Base-by-base conservation (phyloP, 2,329 filamentous ascomycete species). In the Diaporthe citri region DNA sequence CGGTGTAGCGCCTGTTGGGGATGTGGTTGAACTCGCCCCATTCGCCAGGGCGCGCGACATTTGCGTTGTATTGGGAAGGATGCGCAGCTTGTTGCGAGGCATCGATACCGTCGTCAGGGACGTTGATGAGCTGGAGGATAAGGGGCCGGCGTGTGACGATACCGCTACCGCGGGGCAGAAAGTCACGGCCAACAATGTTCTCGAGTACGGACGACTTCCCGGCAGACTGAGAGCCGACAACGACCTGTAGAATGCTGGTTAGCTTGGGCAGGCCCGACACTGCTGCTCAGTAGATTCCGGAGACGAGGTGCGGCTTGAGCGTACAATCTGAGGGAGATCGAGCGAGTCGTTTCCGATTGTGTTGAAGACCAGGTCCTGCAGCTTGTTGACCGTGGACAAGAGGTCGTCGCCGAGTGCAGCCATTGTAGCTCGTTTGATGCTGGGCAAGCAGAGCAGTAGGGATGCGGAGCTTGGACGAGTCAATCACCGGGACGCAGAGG, bases 11-110 rank as follows among this genome's bases (percentile, higher is more conserved):
- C 86, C 98, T 95, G 80, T 96, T 97, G 28, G 97, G 96, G 78
- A 99, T 94, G 85, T 99, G 97, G 78, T 99, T 89, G 86, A 99
- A 99, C 88, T 99, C 97, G 88, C 96, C 97, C 95, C 97, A 99
- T 85, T 99, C 97, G 82, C 88, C 90, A 79, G 89, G 90, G 74
- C 89, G 86, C 76, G 90, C 89, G 79, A 95, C 92, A 77, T 91
- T 94, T 57, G 94, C 92, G 34, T 76, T 75, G 51, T 74, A 76
- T 41, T 76, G 73, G 28, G 75, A 76, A 51, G 72, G 55, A 46
- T 76, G 75, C 20, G 75, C 62, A 46, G 70, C 55, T 25, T 70
- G 48, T 55, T 55, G 59, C 39, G 57, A 43, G 36, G 57, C 34
- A 60, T 95, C 93, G 62, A 91, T 91, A 75, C 91, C 90, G 80